Conservation (phyloP, 257 asterid species). For the Paulownia fortunei region DNA sequence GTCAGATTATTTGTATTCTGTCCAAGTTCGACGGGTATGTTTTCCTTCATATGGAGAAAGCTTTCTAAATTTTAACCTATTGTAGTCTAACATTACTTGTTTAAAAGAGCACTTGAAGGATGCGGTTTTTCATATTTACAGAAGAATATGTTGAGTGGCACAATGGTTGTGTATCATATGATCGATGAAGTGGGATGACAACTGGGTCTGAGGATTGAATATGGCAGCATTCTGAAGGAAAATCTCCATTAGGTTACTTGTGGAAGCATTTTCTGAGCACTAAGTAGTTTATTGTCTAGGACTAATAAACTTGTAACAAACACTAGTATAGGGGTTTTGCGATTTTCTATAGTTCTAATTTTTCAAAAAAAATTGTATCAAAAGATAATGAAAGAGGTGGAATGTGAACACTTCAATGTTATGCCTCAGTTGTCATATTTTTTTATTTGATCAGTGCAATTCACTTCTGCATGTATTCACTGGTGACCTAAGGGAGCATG, state of each 20-base stretch:
- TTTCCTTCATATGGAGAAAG: neutral
- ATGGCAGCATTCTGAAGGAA: conserved; percentile 3
- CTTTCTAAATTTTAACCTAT: neutral
- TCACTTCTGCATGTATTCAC: no score
- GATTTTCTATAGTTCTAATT: neutral
- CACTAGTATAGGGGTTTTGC: conserved; percentile 24
- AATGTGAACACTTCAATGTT: no score
- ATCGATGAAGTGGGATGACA: conserved; percentile 10
- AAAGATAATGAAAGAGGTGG: neutral
- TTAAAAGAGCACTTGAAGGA: neutral
- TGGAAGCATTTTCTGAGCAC: conserved; percentile 29
- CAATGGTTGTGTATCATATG: conserved; percentile 19
- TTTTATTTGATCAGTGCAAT: no score
- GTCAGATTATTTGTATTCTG: conserved; percentile 13
- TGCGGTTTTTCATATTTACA: neutral
- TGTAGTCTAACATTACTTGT: neutral
- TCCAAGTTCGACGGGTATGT: conserved; percentile 29
- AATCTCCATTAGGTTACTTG: conserved; percentile 18
- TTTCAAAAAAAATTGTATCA: conserved; percentile 20
- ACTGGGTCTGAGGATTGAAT: conserved; percentile 9
- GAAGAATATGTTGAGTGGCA: conserved; percentile 23
- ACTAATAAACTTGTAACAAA: conserved; percentile 27
- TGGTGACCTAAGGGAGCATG: no score
- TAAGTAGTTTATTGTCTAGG: no score
- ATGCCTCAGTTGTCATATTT: no score